These are phyloP conservation scores for Inosperma sp. DNA, from an alignment of 768 basidiomycete species.

Conservation along the genomic window DNA sequence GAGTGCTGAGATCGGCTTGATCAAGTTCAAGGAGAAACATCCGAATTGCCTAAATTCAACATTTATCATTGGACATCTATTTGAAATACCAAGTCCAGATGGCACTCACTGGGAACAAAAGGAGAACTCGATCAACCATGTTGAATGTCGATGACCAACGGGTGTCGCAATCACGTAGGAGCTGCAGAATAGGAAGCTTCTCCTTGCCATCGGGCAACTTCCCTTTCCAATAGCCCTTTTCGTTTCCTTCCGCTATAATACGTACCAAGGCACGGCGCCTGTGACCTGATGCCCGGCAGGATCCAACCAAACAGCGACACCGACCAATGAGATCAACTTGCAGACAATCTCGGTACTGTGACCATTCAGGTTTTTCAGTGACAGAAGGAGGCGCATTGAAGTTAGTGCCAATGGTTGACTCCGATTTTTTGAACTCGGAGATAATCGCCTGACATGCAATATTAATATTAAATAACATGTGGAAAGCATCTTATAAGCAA, in stretches of 20 bases:
- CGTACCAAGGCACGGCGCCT: slow-evolving; percentile 22
- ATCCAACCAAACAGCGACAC: slow-evolving; percentile 22
- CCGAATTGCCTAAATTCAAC: no score
- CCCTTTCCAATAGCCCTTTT: no score
- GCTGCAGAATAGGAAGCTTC: no score
- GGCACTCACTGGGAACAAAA: no score
- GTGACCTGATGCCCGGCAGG: slow-evolving; percentile 27
- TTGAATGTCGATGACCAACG: no score
- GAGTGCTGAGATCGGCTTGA: slow-evolving; percentile 8
- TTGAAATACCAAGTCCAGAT: no score
- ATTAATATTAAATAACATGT: slow-evolving; percentile 28
- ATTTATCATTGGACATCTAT: no score
- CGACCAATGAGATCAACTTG: slow-evolving; percentile 20
- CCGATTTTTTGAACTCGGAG: slow-evolving; percentile 8
- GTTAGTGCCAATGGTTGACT: background rate
- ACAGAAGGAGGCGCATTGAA: background rate
- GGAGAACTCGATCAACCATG: no score
- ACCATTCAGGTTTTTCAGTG: no score
- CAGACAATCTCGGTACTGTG: slow-evolving; percentile 16
- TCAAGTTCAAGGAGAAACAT: no score
- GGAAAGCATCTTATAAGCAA: slow-evolving; percentile 28
- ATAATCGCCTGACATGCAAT: slow-evolving; percentile 12
- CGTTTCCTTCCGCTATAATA: slow-evolving; percentile 27
- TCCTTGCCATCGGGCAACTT: no score
- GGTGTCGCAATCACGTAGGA: no score